A percentile compares a stretch with the other conserved stretches of the same genome.
phyloP scores from a whole-genome alignment of 2,329 filamentous ascomycete genomes.

The Pseudocercospora cruenta region DNA sequence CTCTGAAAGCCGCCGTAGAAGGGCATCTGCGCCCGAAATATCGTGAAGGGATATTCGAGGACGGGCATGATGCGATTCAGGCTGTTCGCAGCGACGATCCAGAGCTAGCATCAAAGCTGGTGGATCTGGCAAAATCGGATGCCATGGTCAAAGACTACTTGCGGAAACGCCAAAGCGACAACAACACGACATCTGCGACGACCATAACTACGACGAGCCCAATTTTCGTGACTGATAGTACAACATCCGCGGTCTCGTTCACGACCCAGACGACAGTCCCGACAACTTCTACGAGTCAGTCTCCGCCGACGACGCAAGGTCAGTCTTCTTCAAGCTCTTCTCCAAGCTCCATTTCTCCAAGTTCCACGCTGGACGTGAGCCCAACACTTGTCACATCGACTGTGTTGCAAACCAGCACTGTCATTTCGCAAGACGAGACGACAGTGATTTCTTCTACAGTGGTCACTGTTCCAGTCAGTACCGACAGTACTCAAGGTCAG shows the following conservation, averaged over 20 bases:
- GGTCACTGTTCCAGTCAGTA: constrained; percentile 22
- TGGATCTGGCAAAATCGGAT: constrained; percentile 62
- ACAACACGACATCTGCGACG: constrained; percentile 25
- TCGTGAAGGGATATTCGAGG: constrained; percentile 69
- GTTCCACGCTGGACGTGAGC: constrained; percentile 19
- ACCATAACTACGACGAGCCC: constrained; percentile 29
- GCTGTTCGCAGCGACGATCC: constrained; percentile 65
- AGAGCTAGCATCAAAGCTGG: constrained; percentile 63
- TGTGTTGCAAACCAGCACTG: constrained; percentile 19
- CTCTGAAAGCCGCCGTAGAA: constrained; percentile 69
- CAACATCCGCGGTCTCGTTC: constrained; percentile 32
- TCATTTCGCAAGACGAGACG: constrained; percentile 15
- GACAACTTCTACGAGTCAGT: constrained; percentile 11
- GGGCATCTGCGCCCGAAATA: constrained; percentile 65
- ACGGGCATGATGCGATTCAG: constrained; percentile 66
- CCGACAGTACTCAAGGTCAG: constrained; percentile 24
- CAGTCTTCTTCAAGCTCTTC: constrained; percentile 25
- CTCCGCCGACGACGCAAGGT: constrained; percentile 22
- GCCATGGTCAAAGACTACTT: constrained; percentile 43
- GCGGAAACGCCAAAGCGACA: constrained; percentile 45
- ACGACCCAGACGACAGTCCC: constrained; percentile 17
- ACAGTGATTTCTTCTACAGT: constrained; percentile 18
- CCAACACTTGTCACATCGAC: constrained; percentile 15
- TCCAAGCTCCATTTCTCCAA: constrained; percentile 21
- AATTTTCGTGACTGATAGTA: constrained; percentile 31